Percentiles rank a stretch among this genome's conserved stretches.
Conservation (phyloP, 2,329 filamentous ascomycete species). For the Xylariomycetidae sp. region DNA sequence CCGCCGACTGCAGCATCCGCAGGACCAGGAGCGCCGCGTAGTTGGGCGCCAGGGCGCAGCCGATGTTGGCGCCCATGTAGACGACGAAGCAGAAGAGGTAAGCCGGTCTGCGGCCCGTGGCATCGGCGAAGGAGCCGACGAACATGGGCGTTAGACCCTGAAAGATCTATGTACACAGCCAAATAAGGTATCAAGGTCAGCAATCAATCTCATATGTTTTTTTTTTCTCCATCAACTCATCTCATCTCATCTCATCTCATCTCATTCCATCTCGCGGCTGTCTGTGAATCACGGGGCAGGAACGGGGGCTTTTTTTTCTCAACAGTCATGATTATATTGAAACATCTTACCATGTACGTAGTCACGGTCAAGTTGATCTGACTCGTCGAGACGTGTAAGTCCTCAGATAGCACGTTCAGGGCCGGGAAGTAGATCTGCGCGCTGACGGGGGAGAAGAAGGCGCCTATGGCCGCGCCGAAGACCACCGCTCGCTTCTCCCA, state of each 20-base stretch:
- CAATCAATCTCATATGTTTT: too few relatives aligned
- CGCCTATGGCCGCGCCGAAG: conserved; percentile 21
- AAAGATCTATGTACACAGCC: conserved; percentile 34
- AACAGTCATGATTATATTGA: too few relatives aligned
- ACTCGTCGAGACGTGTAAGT: conserved; percentile 31
- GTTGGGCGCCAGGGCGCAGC: conserved; percentile 39
- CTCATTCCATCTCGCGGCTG: too few relatives aligned
- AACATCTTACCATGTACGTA: conserved; percentile 28
- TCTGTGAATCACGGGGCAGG: too few relatives aligned
- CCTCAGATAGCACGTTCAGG: conserved; percentile 33
- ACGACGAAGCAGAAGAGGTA: conserved; percentile 43
- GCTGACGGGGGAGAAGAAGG: conserved; percentile 29
- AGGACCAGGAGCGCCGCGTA: conserved; percentile 42
- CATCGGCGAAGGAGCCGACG: conserved; percentile 45
- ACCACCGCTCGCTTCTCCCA: conserved; percentile 26
- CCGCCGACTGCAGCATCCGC: conserved; percentile 46
- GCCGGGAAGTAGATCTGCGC: conserved; percentile 42
- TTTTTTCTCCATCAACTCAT: too few relatives aligned
- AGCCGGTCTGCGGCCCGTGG: conserved; percentile 39
- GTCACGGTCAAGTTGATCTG: conserved; percentile 32
- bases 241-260: too few relatives aligned
- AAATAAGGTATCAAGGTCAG: too few relatives aligned
- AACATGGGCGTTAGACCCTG: conserved; percentile 49
- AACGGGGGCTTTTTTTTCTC: too few relatives aligned
- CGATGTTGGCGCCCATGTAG: conserved; percentile 42